Evolutionary conservation across 1,284 basidiomycete species (phyloP), one percentile per base, ranked within the genome.

Genomic region (Cryptococcus sp.): DNA sequence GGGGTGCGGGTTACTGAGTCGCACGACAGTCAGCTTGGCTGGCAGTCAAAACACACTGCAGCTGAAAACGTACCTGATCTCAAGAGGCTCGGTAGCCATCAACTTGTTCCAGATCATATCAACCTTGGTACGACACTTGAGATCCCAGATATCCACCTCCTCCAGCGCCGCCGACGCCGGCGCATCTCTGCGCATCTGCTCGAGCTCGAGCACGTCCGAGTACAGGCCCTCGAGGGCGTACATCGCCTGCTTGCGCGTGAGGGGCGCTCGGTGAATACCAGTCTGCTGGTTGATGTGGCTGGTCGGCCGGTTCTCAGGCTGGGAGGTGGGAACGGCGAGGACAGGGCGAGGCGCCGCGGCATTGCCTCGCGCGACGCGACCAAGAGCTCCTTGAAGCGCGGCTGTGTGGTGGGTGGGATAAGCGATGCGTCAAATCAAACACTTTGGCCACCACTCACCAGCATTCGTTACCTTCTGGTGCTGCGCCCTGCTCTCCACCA

Each of bases 331-430:
- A 46, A 98, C 89, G 75, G 98, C 92, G 4, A 98, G 82, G 43
- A 98, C 84, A 64, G 96, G 95, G 46, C 94, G 85, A 23, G 95
- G 96, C n/a, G 92, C 92, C 37, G 91, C 91, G 36, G 70, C 72
- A 48, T 62, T 66, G 11, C 64, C 65, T 73, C 92, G 92, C 70
- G 94, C 91, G 56, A 87, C 61, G 88, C 90, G n/a, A 89, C 96
- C 96, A 7, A 99, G 82, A 7, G 94, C 95, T 56, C 96, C 95
- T 78, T 96, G 92, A n/a, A 98, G 83, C 62, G 73, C 71, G 44
- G 73, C 77, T 69, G 39, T 48, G 58, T 45, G 54, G 45, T 35
- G 59, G 54, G 45, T 35, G 59, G 38, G 55, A 53, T 50, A 4
- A 44, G 43, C 7, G 39, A 21, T n/a, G 11, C 12, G n/a, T 28